Evolutionary conservation across 2,329 filamentous ascomycete genomes (phyloP), one percentile per base, ranked within the genome.

Genomic region (Acrocalymma vagum): DNA sequence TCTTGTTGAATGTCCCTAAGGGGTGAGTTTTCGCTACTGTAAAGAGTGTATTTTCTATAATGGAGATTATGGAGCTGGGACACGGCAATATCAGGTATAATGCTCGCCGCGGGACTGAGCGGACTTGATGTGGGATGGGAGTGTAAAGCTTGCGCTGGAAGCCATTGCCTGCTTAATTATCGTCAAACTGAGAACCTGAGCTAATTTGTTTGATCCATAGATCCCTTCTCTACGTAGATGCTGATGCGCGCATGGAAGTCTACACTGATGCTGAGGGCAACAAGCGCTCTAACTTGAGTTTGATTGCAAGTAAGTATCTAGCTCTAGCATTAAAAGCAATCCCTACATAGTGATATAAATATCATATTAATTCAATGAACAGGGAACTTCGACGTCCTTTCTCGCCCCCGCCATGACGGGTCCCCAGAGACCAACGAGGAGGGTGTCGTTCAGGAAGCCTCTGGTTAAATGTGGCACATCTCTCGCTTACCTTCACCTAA

Each of bases 181-280:
- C n/a, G n/a, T n/a, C n/a, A n/a, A n/a, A n/a, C n/a, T n/a, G n/a
- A n/a, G n/a, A n/a, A n/a, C n/a, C n/a, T n/a, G n/a, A n/a, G n/a
- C n/a, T n/a, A n/a, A n/a, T n/a, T n/a, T n/a, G n/a, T n/a, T n/a
- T n/a, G n/a, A n/a, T n/a, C n/a, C n/a, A 45, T 47, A 96, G 92
- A 46, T 81, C 90, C 10, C 76, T 90, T 34, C 79, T 99, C 49
- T 90, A 83, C 63, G 77, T 97, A 33, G 93, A 97, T 70, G 92
- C 88, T 29, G 90, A 96, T 48, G 87, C 86, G 48, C 75, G 74
- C 53, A 84, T 93, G 74, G 65, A 70, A 29, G 78, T 74, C 56
- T 76, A 71, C 29, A 93, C 83, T 66, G 81, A 87, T 36, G 33
- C 29, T 55, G 87, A 94, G 30, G 89, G 89, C 67, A 86, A 86